These are phyloP conservation scores for Margaritispora aquatica DNA, from an alignment of 495 filamentous ascomycete genomes.

Conservation along the genomic window DNA sequence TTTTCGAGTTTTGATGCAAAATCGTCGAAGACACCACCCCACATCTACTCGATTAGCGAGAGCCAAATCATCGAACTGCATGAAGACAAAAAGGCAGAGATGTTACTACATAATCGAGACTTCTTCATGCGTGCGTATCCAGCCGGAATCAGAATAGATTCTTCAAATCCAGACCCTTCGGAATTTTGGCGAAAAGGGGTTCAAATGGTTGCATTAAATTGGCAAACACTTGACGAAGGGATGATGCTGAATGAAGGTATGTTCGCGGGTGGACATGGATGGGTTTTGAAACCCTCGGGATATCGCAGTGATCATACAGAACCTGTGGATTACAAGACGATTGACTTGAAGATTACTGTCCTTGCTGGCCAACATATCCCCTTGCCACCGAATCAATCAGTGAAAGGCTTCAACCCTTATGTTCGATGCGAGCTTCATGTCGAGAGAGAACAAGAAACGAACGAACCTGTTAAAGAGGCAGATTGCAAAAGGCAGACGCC, in stretches of 20 bases:
- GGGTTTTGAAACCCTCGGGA: slow-evolving; percentile 75
- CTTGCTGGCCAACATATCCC: slow-evolving; percentile 48
- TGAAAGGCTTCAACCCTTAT: slow-evolving; percentile 26
- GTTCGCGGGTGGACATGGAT: slow-evolving; percentile 77
- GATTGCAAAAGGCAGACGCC: slow-evolving; percentile 69
- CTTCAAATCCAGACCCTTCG: slow-evolving; percentile 78
- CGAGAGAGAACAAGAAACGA: slow-evolving; percentile 45
- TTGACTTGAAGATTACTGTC: slow-evolving; percentile 45
- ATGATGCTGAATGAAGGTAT: slow-evolving; percentile 96
- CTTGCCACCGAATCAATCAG: slow-evolving; percentile 32
- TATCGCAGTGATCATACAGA: slow-evolving; percentile 40
- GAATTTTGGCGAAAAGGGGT: slow-evolving; percentile 85
- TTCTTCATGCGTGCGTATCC: slow-evolving; percentile 89
- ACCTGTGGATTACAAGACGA: slow-evolving; percentile 20
- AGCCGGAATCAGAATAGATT: slow-evolving; percentile 70
- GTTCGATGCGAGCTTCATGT: slow-evolving; percentile 79
- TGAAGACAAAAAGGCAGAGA: slow-evolving; percentile 45
- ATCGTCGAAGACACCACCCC: slow-evolving; percentile 67
- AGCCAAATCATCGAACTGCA: slow-evolving; percentile 67
- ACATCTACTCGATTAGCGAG: slow-evolving; percentile 86
- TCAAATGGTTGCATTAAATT: slow-evolving; percentile 90
- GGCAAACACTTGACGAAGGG: slow-evolving; percentile 84
- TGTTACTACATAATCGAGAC: slow-evolving; percentile 78
- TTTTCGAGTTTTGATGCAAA: slow-evolving; percentile 51
- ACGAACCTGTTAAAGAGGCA: slow-evolving; percentile 37